Evolutionary conservation across 768 basidiomycete genomes (phyloP).

Genomic region (Strobilomyces echinocephalus): DNA sequence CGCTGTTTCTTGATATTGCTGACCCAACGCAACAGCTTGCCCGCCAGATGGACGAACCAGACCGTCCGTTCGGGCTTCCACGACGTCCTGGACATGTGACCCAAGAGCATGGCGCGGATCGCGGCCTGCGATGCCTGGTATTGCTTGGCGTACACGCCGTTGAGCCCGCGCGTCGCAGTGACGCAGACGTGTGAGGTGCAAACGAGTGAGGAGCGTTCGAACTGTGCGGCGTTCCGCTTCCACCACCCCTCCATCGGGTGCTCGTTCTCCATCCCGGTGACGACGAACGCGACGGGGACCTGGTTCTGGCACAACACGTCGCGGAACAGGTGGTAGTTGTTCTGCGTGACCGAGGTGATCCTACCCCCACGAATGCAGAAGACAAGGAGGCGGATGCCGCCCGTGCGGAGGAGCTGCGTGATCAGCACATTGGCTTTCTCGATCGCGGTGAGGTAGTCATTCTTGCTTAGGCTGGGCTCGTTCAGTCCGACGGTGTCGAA

Average conservation of each 20-base stretch:
- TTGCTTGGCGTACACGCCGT: slow-evolving; percentile 19
- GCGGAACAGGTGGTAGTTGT: slow-evolving; percentile 28
- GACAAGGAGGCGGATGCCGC: slow-evolving; percentile 27
- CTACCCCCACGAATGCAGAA: slow-evolving; percentile 33
- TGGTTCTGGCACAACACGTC: slow-evolving; percentile 26
- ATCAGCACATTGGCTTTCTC: slow-evolving; percentile 31
- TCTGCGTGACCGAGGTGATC: slow-evolving; percentile 20
- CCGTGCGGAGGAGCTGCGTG: slow-evolving; percentile 21
- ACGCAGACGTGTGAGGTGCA: slow-evolving; percentile 37
- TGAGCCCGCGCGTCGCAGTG: slow-evolving; percentile 28
- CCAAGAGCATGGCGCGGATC: slow-evolving; percentile 19
- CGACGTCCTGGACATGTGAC: slow-evolving; percentile 14
- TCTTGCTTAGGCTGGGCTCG: slow-evolving; percentile 18
- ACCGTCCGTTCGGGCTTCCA: slow-evolving; percentile 18
- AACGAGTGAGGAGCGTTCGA: slow-evolving; percentile 15
- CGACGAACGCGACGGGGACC: slow-evolving; percentile 28
- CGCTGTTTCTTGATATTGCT: slow-evolving; percentile 4
- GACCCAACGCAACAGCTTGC: slow-evolving; percentile 19
- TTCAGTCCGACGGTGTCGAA: slow-evolving; percentile 33
- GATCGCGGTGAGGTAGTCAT: slow-evolving; percentile 22
- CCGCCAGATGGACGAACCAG: slow-evolving; percentile 23
- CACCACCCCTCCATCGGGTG: slow-evolving; percentile 31
- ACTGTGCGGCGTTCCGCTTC: slow-evolving; percentile 27
- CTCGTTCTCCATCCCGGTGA: slow-evolving; percentile 31
- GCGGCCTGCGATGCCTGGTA: slow-evolving; percentile 31